phyloP scores from a whole-genome alignment of 129 eudicot species.

The Artemisia annua region DNA sequence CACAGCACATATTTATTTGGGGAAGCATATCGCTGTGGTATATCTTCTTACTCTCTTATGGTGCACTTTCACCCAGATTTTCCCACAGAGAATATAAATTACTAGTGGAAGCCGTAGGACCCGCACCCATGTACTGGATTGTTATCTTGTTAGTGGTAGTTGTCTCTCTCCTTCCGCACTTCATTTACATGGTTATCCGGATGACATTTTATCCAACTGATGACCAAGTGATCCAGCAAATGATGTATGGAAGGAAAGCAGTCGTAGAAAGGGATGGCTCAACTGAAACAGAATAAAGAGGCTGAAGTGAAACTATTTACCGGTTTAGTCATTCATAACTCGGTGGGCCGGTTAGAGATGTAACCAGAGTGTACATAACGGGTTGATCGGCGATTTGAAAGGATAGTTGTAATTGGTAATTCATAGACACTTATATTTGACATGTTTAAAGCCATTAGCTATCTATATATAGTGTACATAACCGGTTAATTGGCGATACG shows the following conservation, averaged over 20 bases:
- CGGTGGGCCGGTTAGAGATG: too few relatives aligned
- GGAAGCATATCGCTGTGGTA: conserved; percentile 32
- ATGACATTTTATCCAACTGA: conserved; percentile 47
- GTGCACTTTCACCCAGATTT: conserved; percentile 42
- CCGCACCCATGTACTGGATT: conserved; percentile 47
- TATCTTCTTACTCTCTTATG: conserved; percentile 40
- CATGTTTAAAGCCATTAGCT: conserved; percentile 18
- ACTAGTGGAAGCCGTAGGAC: conserved; percentile 48
- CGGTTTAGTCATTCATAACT: too few relatives aligned
- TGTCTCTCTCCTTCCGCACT: conserved; percentile 50
- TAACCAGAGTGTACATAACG: too few relatives aligned
- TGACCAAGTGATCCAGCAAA: conserved; percentile 54
- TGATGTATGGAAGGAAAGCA: conserved; percentile 37
- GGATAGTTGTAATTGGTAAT: conserved; percentile 28
- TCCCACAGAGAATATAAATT: conserved; percentile 37
- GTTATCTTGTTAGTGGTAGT: conserved; percentile 41
- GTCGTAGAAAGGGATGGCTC: conserved; percentile 41
- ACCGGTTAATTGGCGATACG: too few relatives aligned
- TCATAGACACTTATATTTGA: conserved; percentile 19
- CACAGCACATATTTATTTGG: conserved; percentile 42
- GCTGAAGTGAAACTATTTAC: too few relatives aligned
- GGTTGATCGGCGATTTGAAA: neutral
- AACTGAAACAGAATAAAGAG: conserved; percentile 29
- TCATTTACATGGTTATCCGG: conserved; percentile 42
- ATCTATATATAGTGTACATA: too few relatives aligned